Evolutionary conservation across 768 basidiomycete genomes (phyloP), one percentile per base, ranked within the genome.

Genomic region (Rhizopogon roseolus): DNA sequence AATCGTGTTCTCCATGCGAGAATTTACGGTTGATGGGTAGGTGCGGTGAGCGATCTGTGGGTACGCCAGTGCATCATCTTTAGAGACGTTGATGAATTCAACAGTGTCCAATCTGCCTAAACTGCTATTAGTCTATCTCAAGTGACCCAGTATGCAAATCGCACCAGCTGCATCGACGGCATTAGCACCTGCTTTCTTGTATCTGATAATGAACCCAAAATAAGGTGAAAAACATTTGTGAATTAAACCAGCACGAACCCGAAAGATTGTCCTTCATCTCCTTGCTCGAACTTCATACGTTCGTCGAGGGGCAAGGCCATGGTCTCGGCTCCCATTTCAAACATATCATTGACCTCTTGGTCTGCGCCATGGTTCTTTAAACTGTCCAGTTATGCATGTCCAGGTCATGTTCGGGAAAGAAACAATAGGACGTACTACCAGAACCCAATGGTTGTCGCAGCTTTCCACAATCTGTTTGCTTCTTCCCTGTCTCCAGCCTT

Each of bases 31-130:
- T 0, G 64, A 61, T 0, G 85, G 86, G 61, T 90, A 90, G 1
- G 75, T 72, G 17, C 85, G 76, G 22, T 81, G 77, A 5, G 71
- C 73, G 22, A 76, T 67, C 0, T 64, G 57, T 0, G 86, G 87
- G 70, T 77, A 87, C 0, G 81, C 76, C 0, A 88, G 62, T 0
- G 76, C 83, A 57, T 90, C 87, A 60, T 90, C 86, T 61, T 86
- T 85, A 0, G 85, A 72, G 32, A 88, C 66, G 60, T 86, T 86
- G 55, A 88, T 71, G 65, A 85, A 86, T 60, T 88, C 84, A 4
- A 76, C 74, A 1, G 75, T 74, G 61, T 88, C 85, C 13, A 46
- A 34, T 14, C 5, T 19, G 45, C 29, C 45, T 46, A 32, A 7
- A 2, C 19, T 7, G 17, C 29, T 2, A 17, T 46, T 4, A 32